Conservation (phyloP, 257 asterid species). For the Scutellaria minor region DNA sequence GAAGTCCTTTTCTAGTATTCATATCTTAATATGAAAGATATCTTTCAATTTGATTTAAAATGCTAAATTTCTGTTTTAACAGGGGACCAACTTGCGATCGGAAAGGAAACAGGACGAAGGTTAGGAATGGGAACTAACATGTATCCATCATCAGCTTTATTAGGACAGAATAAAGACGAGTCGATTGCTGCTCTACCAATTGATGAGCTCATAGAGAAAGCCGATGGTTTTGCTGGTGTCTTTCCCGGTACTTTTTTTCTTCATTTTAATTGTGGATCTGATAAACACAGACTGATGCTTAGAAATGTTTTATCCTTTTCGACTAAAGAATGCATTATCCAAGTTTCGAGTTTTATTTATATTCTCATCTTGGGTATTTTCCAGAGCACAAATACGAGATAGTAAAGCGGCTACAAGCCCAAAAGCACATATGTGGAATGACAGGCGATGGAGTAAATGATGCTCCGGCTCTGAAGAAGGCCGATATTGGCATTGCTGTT, state of each 20-base stretch:
- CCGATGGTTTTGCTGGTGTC: slow-evolving; percentile 99
- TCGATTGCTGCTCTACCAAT: slow-evolving; percentile 87
- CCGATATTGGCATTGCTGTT: slow-evolving; percentile 97
- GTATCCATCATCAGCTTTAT: slow-evolving; percentile 95
- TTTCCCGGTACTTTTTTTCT: slow-evolving; percentile 70
- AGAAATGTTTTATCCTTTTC: not conserved
- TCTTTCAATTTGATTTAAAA: not conserved
- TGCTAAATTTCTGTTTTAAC: slow-evolving; percentile 32
- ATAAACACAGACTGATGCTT: not conserved
- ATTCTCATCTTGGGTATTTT: slow-evolving; percentile 18
- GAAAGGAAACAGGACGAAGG: slow-evolving; percentile 95
- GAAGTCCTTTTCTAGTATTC: not conserved
- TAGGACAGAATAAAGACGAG: slow-evolving; percentile 94
- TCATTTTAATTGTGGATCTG: not conserved
- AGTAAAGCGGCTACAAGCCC: slow-evolving; percentile 93
- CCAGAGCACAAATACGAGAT: slow-evolving; percentile 96
- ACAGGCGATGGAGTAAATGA: slow-evolving; percentile 99
- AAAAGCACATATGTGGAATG: slow-evolving; percentile 98
- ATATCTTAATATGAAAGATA: not conserved
- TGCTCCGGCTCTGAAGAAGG: slow-evolving; percentile 97
- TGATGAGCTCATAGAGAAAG: slow-evolving; percentile 95
- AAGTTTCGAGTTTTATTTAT: slow-evolving; percentile 6
- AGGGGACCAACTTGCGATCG: slow-evolving; percentile 98
- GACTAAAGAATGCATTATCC: not conserved
- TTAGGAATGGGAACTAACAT: slow-evolving; percentile 99